Base-by-base conservation (phyloP, 139 green algal species). In the Pleodorina starrii region DNA sequence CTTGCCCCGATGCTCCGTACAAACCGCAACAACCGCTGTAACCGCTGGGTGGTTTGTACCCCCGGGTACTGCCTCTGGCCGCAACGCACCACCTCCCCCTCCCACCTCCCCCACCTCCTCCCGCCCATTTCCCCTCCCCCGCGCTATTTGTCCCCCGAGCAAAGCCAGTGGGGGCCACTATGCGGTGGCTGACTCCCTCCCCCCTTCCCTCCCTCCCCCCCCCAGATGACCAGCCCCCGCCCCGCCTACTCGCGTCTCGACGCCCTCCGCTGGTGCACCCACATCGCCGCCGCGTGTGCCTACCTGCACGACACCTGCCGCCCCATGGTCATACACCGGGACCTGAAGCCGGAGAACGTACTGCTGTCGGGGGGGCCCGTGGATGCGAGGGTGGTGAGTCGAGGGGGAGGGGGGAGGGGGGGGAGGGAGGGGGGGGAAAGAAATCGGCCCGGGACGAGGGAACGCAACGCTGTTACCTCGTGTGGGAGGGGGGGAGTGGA, bases 251-350 rank as follows among this genome's bases (percentile, higher is more conserved):
- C 54, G 12, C 89, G 89, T 35, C 38, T 57, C 1, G 91, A 97
- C 35, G 96, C 96, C 17, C 79, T 97, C 73, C 90, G 86, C 7
- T 98, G 96, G 96, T 76, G 90, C 27, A 63, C 91, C 25, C 88
- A 95, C 71, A 87, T 97, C 1, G 94, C 95, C 1, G 83, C 91
- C 35, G 95, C 94, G 5, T 84, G 97, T 86, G 40, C 94, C 77
- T 98, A 98, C 93, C 92, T 97, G 27, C 96, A 98, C 84, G 46
- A 72, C 0, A 90, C 95, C 38, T 95, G 93, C 72, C 78, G 87
- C 5, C 94, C 96, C 27, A 95, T 97, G 87, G 95, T 98, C 36
- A 95, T 98, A 25, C 96, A 98, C 90, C 90, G 92, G 63, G 92
- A 93, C 86, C 63, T 94, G 29, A 94, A 95, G 86, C 86, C 91